These are phyloP conservation scores for Drechslerella coelobrocha DNA, from an alignment of 2,329 filamentous ascomycete species.

Conservation along the genomic window DNA sequence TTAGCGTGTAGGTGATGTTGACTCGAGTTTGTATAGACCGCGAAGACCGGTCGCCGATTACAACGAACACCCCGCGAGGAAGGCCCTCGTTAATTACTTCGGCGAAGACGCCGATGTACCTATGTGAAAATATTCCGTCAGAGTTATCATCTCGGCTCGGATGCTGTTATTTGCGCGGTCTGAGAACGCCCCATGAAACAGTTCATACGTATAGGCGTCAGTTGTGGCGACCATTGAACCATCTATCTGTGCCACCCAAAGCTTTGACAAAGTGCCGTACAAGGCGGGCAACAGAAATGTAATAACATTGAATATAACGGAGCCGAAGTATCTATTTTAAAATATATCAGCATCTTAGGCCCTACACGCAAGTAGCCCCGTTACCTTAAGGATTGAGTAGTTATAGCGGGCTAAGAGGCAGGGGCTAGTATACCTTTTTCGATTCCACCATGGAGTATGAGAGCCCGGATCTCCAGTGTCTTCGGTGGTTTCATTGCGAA, in stretches of 20 bases:
- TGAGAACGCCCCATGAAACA: neutral
- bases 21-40: conserved; percentile 64
- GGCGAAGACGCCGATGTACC: conserved; percentile 71
- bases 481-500: neutral
- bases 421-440: conserved; percentile 7
- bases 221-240: conserved; percentile 68
- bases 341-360: neutral
- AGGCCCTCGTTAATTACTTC: conserved; percentile 77
- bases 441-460: conserved; percentile 21
- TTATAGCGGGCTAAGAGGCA: neutral
- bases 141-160: too few relatives aligned
- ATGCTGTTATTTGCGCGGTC: neutral
- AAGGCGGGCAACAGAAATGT: conserved; percentile 72
- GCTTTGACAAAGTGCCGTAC: conserved; percentile 71
- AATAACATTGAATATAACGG: conserved; percentile 68
- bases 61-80: conserved; percentile 70
- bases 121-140: conserved; percentile 56
- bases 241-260: conserved; percentile 75
- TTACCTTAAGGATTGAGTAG: too few relatives aligned
- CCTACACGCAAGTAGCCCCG: too few relatives aligned
- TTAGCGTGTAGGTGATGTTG: conserved; percentile 68
- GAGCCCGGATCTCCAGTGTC: neutral
- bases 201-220: conserved; percentile 58
- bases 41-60: conserved; percentile 70
- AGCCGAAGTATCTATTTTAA: conserved; percentile 62